phyloP scores from a whole-genome alignment of 1,284 basidiomycete species.

The Pisolithus thermaeus region DNA sequence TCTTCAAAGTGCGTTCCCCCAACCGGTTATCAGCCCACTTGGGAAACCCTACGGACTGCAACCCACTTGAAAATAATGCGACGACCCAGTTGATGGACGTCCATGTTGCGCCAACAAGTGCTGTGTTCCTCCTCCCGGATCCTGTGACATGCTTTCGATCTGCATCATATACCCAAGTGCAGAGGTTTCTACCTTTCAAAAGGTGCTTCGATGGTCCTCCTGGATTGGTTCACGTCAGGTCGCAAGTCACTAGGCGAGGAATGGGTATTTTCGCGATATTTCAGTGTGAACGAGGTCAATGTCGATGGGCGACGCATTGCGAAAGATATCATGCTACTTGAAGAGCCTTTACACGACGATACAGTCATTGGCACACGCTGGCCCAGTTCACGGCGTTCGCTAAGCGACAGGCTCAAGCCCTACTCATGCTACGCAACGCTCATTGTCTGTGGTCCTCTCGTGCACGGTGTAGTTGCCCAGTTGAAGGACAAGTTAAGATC shows the following conservation, averaged over 20 bases:
- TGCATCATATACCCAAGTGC: constrained; percentile 79
- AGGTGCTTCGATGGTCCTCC: constrained; percentile 60
- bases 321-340: constrained; percentile 73
- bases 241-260: constrained; percentile 75
- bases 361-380: constrained; percentile 15
- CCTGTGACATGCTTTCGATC: constrained; percentile 86
- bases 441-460: constrained; percentile 64
- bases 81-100: constrained; percentile 55
- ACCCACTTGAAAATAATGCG: constrained; percentile 19
- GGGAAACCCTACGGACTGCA: constrained; percentile 9
- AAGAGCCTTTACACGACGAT: constrained; percentile 32
- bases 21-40: constrained; percentile 37
- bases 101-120: constrained; percentile 43
- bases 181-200: constrained; percentile 63
- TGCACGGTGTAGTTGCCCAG: constrained; percentile 37
- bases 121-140: constrained; percentile 81
- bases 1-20: constrained; percentile 73
- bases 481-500: constrained; percentile 47
- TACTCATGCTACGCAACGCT: constrained; percentile 85
- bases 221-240: constrained; percentile 93
- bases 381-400: constrained; percentile 33
- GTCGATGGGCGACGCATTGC: constrained; percentile 58
- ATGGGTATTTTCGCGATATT: constrained; percentile 85
- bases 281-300: constrained; percentile 82
- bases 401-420: constrained; percentile 61